Conservation (phyloP, 1,139 yeast genomes). For the Candida anutae region DNA sequence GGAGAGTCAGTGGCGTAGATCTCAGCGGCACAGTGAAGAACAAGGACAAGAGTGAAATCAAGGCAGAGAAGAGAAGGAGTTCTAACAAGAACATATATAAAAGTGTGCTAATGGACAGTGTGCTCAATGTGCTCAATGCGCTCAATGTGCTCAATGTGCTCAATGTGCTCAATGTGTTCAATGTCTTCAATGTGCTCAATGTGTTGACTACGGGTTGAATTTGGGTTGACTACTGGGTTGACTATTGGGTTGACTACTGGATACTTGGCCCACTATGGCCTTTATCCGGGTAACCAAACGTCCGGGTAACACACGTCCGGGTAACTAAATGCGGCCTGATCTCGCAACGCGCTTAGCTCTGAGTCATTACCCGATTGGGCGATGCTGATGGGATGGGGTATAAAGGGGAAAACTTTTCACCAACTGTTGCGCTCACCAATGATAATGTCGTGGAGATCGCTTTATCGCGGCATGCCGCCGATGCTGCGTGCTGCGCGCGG, state of each 20-base stretch:
- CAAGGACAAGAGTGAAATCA: too few species aligned
- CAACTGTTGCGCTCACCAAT: constrained; percentile 1
- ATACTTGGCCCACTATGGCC: background rate
- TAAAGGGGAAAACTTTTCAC: constrained; percentile 7
- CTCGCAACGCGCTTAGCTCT: constrained; percentile 31
- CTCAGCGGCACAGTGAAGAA: too few species aligned
- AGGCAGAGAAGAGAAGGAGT: too few species aligned
- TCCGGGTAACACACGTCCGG: too few species aligned
- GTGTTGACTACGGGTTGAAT: too few species aligned
- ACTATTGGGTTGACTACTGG: too few species aligned
- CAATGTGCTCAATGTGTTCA: background rate
- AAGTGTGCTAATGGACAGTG: background rate
- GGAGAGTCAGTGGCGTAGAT: too few species aligned
- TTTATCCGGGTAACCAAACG: background rate
- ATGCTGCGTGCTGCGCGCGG: too few species aligned
- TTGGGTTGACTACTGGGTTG: too few species aligned
- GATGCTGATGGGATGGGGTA: constrained; percentile 2
- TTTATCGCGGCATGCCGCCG: background rate
- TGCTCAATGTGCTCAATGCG: background rate
- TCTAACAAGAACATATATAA: too few species aligned
- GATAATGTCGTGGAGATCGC: background rate
- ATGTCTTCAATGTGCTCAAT: too few species aligned
- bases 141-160: background rate
- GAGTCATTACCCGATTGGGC: constrained; percentile 30
- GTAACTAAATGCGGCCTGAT: too few species aligned